Evolutionary conservation across 1,284 basidiomycete species (phyloP), one percentile per base, ranked within the genome.

Genomic region (Volvariella volvacea): DNA sequence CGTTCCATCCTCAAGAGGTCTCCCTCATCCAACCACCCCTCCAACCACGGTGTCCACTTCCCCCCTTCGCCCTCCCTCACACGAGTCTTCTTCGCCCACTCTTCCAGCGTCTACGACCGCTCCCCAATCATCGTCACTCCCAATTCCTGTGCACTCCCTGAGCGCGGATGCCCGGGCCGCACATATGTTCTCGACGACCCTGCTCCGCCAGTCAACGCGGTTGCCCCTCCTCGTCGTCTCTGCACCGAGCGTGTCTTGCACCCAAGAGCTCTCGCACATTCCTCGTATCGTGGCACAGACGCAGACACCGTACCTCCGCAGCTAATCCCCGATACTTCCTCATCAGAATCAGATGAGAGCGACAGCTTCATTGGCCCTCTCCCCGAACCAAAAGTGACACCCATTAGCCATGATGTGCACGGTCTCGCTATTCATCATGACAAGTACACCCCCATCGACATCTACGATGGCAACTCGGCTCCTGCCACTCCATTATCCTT

Each of bases 41-140:
- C 50, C 47, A 44, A 48, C 30, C 52, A 46, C 33, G 58, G 58
- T 16, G 76, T 78, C 48, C 76, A 71, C 63, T 80, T 80, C 50
- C 77, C 78, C 3, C 76, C 79, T 1, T 72, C 74, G 15, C 68
- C 78, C 3, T 57, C 69, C 4, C 70, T 84, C 48, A 71, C 76
- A 10, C 66, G 73, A 48, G 80, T 75, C 34, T 78, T 76, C 57
- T 56, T 63, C 28, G 78, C 73, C 25, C 59, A 82, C 65, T 75
- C 77, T n/a, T 48, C 78, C 2, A 50, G 71, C 14, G 55, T 65
- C 8, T 85, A 85, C 62, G 82, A 85, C 68, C 78, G 83, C 51
- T 74, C 79, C n/a, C 81, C 82, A 50, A 83, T 84, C 58, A 67
- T 79, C 57, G 82, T 86, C 49, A 50, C 67, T 19, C 77, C 75